Evolutionary conservation across 192 early-diverging fungal species (phyloP).

Genomic region (Piromyces finnis): DNA sequence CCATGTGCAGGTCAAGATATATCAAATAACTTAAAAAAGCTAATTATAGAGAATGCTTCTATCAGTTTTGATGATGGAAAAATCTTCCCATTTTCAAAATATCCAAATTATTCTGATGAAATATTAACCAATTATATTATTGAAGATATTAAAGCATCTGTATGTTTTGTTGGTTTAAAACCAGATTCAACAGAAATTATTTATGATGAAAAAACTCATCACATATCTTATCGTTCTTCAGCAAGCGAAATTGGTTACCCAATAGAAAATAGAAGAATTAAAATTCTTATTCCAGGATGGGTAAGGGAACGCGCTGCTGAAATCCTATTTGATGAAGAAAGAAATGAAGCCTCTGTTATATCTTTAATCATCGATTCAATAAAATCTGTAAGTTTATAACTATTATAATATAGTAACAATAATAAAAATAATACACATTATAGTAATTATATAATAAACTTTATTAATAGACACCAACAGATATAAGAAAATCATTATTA

Average conservation of each 20-base stretch:
- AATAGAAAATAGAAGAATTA: background rate
- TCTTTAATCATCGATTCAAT: constrained; percentile 34
- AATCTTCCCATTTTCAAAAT: constrained; percentile 15
- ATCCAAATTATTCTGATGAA: constrained; percentile 4
- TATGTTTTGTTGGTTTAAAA: constrained; percentile 36
- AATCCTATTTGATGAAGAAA: constrained; percentile 48
- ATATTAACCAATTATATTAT: constrained; percentile 26
- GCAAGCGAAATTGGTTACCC: background rate
- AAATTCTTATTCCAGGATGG: constrained; percentile 53
- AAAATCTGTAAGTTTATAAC: background rate
- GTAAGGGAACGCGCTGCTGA: constrained; percentile 64
- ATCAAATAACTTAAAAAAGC: constrained; percentile 28
- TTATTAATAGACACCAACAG: constrained; percentile 31
- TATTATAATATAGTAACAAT: too few relatives aligned
- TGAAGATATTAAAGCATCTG: constrained; percentile 47
- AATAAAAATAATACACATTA: constrained; percentile 9
- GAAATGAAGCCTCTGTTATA: constrained; percentile 37
- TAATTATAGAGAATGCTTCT: constrained; percentile 33
- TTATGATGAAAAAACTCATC: constrained; percentile 3
- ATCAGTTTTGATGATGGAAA: constrained; percentile 13
- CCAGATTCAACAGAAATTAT: constrained; percentile 11
- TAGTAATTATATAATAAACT: background rate
- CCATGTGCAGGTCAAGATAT: constrained; percentile 47
- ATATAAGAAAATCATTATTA: constrained; percentile 48
- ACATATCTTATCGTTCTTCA: background rate